Evolutionary conservation across 2,329 filamentous ascomycete genomes (phyloP), one percentile per base, ranked within the genome.

Genomic region (Alternaria consortialis): DNA sequence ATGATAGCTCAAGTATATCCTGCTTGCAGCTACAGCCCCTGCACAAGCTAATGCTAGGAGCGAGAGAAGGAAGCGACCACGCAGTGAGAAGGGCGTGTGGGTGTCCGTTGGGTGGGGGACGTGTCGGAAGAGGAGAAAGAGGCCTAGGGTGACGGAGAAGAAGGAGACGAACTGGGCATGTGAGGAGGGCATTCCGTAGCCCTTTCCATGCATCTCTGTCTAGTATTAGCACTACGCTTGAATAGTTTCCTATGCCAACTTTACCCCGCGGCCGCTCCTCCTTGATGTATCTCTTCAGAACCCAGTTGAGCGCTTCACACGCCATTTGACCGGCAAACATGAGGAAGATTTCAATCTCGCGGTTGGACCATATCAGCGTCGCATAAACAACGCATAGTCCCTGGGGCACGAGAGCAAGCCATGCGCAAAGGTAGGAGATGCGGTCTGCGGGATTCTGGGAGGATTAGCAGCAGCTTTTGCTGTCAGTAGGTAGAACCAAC

Each of bases 121-220:
- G 79, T 97, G 93, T 62, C 94, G 87, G 62, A 94, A 83, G 46
- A 97, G 85, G 44, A 99, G 85, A 82, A 98, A 98, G 20, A 99
- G 84, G 25, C 88, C 84, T 61, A 98, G 82, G 64, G 91, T 95
- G 58, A 97, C 82, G 59, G 92, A 90, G 86, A 97, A 98, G 83
- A 93, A 99, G 57, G 91, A 87, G 63, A 94, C 91, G 77, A 97
- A 99, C 82, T 99, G 95, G 8, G 95, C 91, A 81, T 99, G 95
- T 37, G 94, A 97, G 7, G 87, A 90, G 11, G 95, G 95, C 96
- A 99, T 99, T 71, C 95, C 96, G 76, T 99, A 99, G 66, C 95
- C 95, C 79, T 97, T 97, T 57, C 93, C 87, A 74, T 94, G 89
- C 83, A 90, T 88, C 79, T 87, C 87, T 89, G 56, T 25, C 5